Evolutionary conservation across 2,329 filamentous ascomycete genomes (phyloP).

Genomic region (Colletotrichum endophyticum): DNA sequence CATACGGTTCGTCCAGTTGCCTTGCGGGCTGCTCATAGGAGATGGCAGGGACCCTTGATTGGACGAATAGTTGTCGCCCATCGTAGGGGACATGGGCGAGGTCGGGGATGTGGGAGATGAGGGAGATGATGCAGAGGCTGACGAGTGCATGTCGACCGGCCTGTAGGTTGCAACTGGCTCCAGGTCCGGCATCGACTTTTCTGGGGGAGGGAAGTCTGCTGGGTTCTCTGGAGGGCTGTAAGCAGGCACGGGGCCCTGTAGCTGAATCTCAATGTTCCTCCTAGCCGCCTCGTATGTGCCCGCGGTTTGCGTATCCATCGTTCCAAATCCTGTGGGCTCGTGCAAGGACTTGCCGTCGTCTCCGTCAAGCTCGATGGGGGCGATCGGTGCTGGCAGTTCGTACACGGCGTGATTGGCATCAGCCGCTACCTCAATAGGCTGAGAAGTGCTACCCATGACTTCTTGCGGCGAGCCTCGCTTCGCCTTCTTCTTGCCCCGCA

Average conservation of each 20-base stretch:
- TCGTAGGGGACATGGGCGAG: slow-evolving; percentile 28
- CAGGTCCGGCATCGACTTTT: slow-evolving; percentile 38
- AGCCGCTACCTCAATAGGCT: slow-evolving; percentile 43
- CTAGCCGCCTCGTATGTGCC: slow-evolving; percentile 57
- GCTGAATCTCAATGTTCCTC: slow-evolving; percentile 55
- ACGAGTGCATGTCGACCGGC: slow-evolving; percentile 33
- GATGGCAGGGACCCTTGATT: slow-evolving; percentile 50
- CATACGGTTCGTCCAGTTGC: slow-evolving; percentile 44
- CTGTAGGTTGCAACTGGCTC: slow-evolving; percentile 38
- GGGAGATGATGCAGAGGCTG: slow-evolving; percentile 28
- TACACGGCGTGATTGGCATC: slow-evolving; percentile 54
- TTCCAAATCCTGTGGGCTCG: slow-evolving; percentile 45
- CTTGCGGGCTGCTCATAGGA: slow-evolving; percentile 52
- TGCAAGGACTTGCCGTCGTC: slow-evolving; percentile 39
- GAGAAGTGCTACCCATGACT: slow-evolving; percentile 32
- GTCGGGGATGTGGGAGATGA: slow-evolving; percentile 26
- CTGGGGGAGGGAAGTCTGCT: slow-evolving; percentile 28
- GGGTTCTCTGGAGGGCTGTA: slow-evolving; percentile 47
- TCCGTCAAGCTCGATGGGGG: slow-evolving; percentile 55
- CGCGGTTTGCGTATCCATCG: slow-evolving; percentile 41
- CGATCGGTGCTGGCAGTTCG: slow-evolving; percentile 52
- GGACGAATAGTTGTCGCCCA: slow-evolving; percentile 39
- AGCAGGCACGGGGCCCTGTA: slow-evolving; percentile 53
- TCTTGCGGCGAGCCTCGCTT: slow-evolving; percentile 27
- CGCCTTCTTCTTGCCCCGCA: slow-evolving; percentile 40